Conservation (phyloP, 2,329 filamentous ascomycete genomes). For the Talaromyces funiculosus region DNA sequence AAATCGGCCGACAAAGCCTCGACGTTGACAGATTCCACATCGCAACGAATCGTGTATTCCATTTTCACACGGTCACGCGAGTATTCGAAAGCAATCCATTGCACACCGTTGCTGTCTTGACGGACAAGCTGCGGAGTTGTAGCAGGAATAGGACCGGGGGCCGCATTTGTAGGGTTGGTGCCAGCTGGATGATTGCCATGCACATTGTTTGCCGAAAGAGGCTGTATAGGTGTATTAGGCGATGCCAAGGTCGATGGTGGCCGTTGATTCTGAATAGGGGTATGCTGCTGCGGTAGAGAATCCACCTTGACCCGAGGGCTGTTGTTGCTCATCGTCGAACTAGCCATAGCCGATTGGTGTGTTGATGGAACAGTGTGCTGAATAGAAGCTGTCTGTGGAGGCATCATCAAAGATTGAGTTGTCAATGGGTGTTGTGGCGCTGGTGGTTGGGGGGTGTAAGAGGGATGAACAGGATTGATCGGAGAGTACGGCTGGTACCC, state of each 20-base stretch:
- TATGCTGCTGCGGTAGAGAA: constrained; percentile 34
- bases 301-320: constrained; percentile 51
- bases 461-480: constrained; percentile 48
- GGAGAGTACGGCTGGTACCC: constrained; percentile 57
- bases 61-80: constrained; percentile 96
- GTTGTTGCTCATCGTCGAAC: constrained; percentile 58
- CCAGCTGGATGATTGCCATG: constrained; percentile 44
- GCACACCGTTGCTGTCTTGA: constrained; percentile 92
- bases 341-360: constrained; percentile 39
- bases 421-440: constrained; percentile 53
- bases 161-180: constrained; percentile 74
- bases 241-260: constrained; percentile 8
- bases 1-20: constrained; percentile 81
- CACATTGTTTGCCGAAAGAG: constrained; percentile 21
- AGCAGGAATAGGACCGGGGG: constrained; percentile 91
- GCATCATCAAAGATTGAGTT: constrained; percentile 51
- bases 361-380: constrained; percentile 24
- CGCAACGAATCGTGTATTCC: constrained; percentile 98
- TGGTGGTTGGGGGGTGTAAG: constrained; percentile 52
- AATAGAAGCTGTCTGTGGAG: constrained; percentile 32
- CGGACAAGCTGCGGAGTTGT: constrained; percentile 91
- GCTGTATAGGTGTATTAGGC: constrained; percentile 2
- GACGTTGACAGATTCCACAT: constrained; percentile 92
- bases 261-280: constrained; percentile 19
- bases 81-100: constrained; percentile 99